Conservation (phyloP, 208 protist species). For the Trypanosomatidae sp. region DNA sequence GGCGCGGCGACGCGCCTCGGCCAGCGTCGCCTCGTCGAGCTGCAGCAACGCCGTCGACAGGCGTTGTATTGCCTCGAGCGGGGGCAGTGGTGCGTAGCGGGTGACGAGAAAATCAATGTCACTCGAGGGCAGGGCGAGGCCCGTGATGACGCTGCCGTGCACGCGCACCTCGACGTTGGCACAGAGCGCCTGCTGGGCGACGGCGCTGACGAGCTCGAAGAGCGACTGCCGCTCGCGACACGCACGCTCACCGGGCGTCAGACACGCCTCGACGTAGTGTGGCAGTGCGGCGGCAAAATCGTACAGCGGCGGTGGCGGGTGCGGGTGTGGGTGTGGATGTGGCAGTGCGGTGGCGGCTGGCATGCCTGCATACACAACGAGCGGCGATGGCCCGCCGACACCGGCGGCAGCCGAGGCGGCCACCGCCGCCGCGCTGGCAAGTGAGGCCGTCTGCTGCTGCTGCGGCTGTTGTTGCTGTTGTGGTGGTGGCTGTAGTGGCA, state of each 20-base stretch:
- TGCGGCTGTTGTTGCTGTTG: too few species aligned
- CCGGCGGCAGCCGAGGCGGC: neutral
- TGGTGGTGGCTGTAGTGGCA: too few species aligned
- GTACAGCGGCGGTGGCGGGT: constrained; percentile 9
- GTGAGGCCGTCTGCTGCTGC: neutral
- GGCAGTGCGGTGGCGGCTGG: neutral
- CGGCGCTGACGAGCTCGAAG: constrained; percentile 39
- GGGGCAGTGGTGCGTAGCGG: constrained; percentile 45
- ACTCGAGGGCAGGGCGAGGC: constrained; percentile 56
- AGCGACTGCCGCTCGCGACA: constrained; percentile 29
- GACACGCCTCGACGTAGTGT: constrained; percentile 44
- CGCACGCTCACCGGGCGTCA: constrained; percentile 17
- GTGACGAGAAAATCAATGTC: constrained; percentile 77
- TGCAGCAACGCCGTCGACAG: constrained; percentile 39
- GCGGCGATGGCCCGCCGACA: neutral
- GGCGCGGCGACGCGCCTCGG: neutral
- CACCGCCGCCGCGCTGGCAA: neutral
- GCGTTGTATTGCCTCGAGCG: constrained; percentile 52
- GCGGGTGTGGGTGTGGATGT: neutral
- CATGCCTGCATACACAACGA: neutral
- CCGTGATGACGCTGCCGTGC: constrained; percentile 66
- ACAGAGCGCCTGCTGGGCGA: constrained; percentile 16
- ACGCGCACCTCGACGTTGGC: constrained; percentile 37
- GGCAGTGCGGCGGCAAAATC: constrained; percentile 45
- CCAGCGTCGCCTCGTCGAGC: constrained; percentile 9